phyloP scores from a whole-genome alignment of 805 yeast species.

The Yarrowia osloensis region DNA sequence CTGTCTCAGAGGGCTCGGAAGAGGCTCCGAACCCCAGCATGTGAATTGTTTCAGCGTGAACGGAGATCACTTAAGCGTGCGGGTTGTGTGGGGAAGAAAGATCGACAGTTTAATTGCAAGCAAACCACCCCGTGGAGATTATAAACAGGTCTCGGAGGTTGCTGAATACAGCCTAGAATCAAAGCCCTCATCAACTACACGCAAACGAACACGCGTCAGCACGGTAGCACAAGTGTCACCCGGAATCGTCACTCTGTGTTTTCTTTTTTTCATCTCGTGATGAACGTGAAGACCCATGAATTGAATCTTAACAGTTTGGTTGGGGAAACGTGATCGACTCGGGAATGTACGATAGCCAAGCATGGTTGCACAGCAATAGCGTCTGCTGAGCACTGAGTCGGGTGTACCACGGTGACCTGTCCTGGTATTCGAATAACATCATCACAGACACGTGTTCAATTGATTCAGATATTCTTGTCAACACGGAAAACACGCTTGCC shows the following conservation, averaged over 20 bases:
- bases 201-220: too few relatives aligned
- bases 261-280: not conserved
- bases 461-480: too few relatives aligned
- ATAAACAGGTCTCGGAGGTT: too few relatives aligned
- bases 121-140: too few relatives aligned
- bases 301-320: not conserved
- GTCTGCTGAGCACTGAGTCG: not conserved
- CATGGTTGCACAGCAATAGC: not conserved
- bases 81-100: not conserved
- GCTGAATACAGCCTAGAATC: too few relatives aligned
- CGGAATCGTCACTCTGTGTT: not conserved
- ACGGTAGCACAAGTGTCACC: too few relatives aligned
- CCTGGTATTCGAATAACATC: too few relatives aligned
- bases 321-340: constrained; percentile 1
- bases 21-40: not conserved
- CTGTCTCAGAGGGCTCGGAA: not conserved
- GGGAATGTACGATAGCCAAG: not conserved
- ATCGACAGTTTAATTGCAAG: not conserved
- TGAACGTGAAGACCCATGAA: not conserved
- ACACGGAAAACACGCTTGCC: too few relatives aligned
- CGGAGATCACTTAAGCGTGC: not conserved
- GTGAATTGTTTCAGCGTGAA: not conserved
- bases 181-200: too few relatives aligned
- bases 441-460: too few relatives aligned
- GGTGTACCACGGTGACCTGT: too few relatives aligned